Evolutionary conservation across 306 rosid species (phyloP), one percentile per base, ranked within the genome.

Genomic region (Quercus alba): DNA sequence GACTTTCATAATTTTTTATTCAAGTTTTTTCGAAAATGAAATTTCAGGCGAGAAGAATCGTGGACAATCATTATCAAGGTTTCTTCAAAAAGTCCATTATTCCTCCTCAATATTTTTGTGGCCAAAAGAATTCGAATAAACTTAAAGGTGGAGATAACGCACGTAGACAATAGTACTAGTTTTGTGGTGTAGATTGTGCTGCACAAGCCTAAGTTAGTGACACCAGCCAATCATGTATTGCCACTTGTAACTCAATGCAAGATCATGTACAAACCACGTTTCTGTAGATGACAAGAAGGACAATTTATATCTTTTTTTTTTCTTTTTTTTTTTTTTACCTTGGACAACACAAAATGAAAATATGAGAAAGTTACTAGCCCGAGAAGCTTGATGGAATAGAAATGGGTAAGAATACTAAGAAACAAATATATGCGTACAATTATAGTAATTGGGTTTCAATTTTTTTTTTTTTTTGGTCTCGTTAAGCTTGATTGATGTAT

Each of bases 131-230:
- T 12, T 6, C 3, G 9, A 56, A 31, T 5, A 4, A 30, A 59
- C 49, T 30, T 41, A 8, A 26, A 35, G 11, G 3, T 5, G 67
- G 14, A 23, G 91, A 85, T 80, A 81, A 80, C 51, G 51, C 81
- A 28, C 2, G 1, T 13, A 4, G 15, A 72, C 75, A 75, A 62
- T 51, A 41, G 11, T 41, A 49, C 1, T 31, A 25, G 74, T 72
- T 46, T 74, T 78, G 86, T 81, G 90, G 93, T 55, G 74, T 19
- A 71, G 41, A 73, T 0, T 26, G n/a, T 8, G 73, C 62, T 2
- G 26, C 3, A n/a, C 68, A 19, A 62, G 30, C 33, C n/a, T 2
- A 3, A 23, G 64, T 17, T 30, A 57, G 52, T 77, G 33, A 78
- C 30, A 44, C 9, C 59, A 19, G 30, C 74, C 80, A 70, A 62